Base-by-base conservation (phyloP, 2,329 filamentous ascomycete species). In the Drechslerella dactyloides region DNA sequence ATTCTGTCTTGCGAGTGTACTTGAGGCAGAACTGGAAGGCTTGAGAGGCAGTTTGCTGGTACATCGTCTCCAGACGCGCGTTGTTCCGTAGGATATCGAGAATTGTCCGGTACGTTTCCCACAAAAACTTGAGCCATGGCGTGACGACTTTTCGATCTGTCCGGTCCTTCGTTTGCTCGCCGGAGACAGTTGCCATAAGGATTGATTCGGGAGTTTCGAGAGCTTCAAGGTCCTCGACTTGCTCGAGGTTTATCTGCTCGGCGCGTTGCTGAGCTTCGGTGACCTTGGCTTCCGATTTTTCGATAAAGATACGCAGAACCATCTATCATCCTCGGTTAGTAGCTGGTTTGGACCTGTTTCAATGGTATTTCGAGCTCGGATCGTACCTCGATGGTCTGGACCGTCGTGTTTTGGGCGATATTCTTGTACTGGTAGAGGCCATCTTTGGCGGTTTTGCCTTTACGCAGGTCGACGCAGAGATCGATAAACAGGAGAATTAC, bases 371-470 rank as follows among this genome's bases (percentile, higher is more conserved):
- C 35, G 37, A 56, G n/a, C 19, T 48, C 19, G 1, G 19, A 6
- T 17, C 21, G 15, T 83, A 91, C 90, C 87, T 97, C 94, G 80
- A 99, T 99, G 73, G 94, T 99, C 77, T 87, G 92, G 76, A 99
- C 92, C 80, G 97, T 97, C 77, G 93, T 96, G 83, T 99, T 99
- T 82, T 99, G 94, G 63, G 93, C 93, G 76, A 97, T 97, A 82
- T 99, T 99, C 86, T 99, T 99, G 86, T 99, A 99, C 81, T 97
- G 94, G 81, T 97, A 99, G 54, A 99, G 86, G 73, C 94, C 94
- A 83, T 99, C 94, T 85, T 99, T 99, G 81, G 93, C 94, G 73
- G 94, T 86, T 83, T 99, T 99, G 78, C 94, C 94, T 83, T 97
- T 99, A 83, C 94, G 92, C 78, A 97, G 88, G 79, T 97, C 93